Evolutionary conservation across 805 yeast genomes (phyloP).

Genomic region (Teunomyces panamensis): DNA sequence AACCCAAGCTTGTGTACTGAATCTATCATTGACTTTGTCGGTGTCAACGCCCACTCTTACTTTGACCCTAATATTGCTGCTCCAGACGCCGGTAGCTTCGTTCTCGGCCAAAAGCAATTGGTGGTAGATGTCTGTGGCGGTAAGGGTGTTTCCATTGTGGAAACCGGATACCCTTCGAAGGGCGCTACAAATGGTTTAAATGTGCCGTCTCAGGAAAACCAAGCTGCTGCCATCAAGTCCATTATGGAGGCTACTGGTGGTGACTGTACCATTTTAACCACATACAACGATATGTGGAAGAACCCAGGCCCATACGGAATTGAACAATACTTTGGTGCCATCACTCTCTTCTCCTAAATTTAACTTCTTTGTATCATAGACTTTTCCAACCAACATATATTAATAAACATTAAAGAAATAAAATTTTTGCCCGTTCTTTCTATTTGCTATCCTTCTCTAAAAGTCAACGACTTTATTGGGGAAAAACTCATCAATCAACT

Average conservation of each 20-base stretch:
- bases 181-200: slow-evolving; percentile 73
- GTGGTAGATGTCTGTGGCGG: slow-evolving; percentile 56
- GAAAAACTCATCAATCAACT: slow-evolving; percentile 64
- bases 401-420: slow-evolving; percentile 1
- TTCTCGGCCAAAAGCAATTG: slow-evolving; percentile 57
- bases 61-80: slow-evolving; percentile 67
- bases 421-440: neutral
- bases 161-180: slow-evolving; percentile 84
- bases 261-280: slow-evolving; percentile 69
- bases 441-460: slow-evolving; percentile 18
- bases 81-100: slow-evolving; percentile 65
- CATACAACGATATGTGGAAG: slow-evolving; percentile 88
- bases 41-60: slow-evolving; percentile 84
- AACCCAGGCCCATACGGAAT: slow-evolving; percentile 77
- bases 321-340: slow-evolving; percentile 83
- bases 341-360: slow-evolving; percentile 30
- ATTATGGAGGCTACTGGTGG: slow-evolving; percentile 58
- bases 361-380: neutral
- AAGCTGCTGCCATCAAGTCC: slow-evolving; percentile 60
- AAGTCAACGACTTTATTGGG: slow-evolving; percentile 58
- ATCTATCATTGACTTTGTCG: slow-evolving; percentile 76
- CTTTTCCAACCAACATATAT: neutral
- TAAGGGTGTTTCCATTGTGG: slow-evolving; percentile 62
- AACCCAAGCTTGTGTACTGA: slow-evolving; percentile 67
- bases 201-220: slow-evolving; percentile 69